Percentiles rank a stretch among this genome's conserved stretches.
These are phyloP conservation scores for Aspergillus kassunensis DNA, from an alignment of 495 filamentous ascomycete species.

Conservation along the genomic window DNA sequence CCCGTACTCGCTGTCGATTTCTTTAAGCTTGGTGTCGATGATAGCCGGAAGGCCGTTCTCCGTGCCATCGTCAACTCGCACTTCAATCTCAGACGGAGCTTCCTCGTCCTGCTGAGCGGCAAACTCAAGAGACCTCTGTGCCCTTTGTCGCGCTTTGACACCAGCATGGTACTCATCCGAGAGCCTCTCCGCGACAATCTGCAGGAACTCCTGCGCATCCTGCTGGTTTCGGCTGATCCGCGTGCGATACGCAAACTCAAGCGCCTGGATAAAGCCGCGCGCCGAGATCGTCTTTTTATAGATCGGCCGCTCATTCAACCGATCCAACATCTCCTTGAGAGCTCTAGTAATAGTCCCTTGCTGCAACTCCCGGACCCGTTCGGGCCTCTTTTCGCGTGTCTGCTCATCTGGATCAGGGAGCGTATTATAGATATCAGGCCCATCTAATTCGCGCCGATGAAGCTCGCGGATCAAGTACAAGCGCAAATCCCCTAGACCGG, in stretches of 20 bases:
- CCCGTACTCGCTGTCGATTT: slow-evolving; percentile 58
- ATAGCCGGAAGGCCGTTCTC: slow-evolving; percentile 37
- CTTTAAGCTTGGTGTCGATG: slow-evolving; percentile 41
- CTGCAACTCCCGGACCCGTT: slow-evolving; percentile 71
- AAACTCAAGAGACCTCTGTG: slow-evolving; percentile 18
- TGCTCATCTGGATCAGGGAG: slow-evolving; percentile 46
- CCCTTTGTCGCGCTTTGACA: slow-evolving; percentile 57
- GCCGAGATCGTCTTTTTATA: slow-evolving; percentile 93
- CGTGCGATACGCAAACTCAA: slow-evolving; percentile 84
- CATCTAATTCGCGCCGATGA: slow-evolving; percentile 75
- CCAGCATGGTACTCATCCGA: slow-evolving; percentile 92
- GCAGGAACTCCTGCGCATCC: slow-evolving; percentile 97
- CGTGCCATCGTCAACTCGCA: slow-evolving; percentile 41
- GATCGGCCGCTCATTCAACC: slow-evolving; percentile 89
- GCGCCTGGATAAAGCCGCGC: slow-evolving; percentile 65
- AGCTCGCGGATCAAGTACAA: slow-evolving; percentile 85
- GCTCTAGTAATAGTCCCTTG: slow-evolving; percentile 78
- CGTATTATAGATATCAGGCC: slow-evolving; percentile 62
- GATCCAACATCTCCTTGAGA: slow-evolving; percentile 87
- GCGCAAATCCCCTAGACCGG: slow-evolving; percentile 89
- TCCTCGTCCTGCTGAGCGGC: slow-evolving; percentile 19
- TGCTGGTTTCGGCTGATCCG: slow-evolving; percentile 92
- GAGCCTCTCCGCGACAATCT: slow-evolving; percentile 86
- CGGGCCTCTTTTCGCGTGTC: slow-evolving; percentile 41
- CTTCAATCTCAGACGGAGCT: slow-evolving; percentile 33